Percentiles rank a stretch among this genome's conserved stretches.
phyloP scores from a whole-genome alignment of 345 rosid genomes.

The Rhizophora apiculata region DNA sequence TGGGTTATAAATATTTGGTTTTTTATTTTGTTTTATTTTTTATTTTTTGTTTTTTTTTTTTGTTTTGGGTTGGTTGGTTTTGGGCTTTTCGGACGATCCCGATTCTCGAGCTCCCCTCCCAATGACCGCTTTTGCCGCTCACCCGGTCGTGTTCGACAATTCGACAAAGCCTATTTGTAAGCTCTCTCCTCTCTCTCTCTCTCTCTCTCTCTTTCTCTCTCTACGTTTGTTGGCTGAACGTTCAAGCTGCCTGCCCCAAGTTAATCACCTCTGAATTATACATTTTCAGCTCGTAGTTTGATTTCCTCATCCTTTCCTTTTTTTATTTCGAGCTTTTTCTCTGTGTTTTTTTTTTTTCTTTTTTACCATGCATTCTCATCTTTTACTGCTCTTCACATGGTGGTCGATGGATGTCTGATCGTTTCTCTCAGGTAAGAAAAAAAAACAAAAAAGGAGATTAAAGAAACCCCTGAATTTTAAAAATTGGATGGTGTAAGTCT shows the following conservation, averaged over 20 bases:
- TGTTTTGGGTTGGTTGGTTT: slow-evolving; percentile 23
- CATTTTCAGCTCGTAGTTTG: slow-evolving; percentile 29
- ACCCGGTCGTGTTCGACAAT: slow-evolving; percentile 37
- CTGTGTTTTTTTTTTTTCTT: neutral
- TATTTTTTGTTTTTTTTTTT: neutral
- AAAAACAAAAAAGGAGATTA: neutral
- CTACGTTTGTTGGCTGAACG: slow-evolving; percentile 16
- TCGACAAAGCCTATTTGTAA: slow-evolving; percentile 26
- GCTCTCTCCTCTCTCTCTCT: slow-evolving; percentile 19
- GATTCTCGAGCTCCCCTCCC: slow-evolving; percentile 44
- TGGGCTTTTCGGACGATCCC: slow-evolving; percentile 27
- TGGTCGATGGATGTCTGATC: neutral
- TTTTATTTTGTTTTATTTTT: too few species aligned
- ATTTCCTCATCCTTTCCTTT: slow-evolving; percentile 21
- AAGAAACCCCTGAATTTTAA: neutral
- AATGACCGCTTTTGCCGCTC: slow-evolving; percentile 46
- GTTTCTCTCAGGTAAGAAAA: neutral
- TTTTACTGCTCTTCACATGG: neutral
- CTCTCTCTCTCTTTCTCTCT: slow-evolving; percentile 13
- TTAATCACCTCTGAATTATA: slow-evolving; percentile 19
- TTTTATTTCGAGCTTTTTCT: neutral
- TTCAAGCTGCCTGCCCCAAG: slow-evolving; percentile 5
- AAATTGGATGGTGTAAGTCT: neutral
- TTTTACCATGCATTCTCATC: neutral
- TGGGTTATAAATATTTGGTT: too few species aligned